Percentiles rank a stretch among this genome's conserved stretches.
Conservation (phyloP, 306 rosid species). For the Trifolium dubium region DNA sequence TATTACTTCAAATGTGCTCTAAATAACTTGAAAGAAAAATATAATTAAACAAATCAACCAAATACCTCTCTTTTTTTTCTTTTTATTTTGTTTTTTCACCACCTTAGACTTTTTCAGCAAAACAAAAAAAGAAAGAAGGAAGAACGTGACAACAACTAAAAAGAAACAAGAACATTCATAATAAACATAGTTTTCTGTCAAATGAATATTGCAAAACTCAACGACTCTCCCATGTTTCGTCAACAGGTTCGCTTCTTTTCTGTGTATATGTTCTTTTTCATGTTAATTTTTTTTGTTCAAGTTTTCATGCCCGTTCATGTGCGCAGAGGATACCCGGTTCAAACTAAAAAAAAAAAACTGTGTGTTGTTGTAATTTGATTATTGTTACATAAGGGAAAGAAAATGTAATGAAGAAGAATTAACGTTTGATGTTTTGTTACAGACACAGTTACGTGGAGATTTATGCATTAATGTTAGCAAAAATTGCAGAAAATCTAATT, state of each 20-base stretch:
- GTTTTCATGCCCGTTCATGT: no score
- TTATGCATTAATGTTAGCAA: neutral
- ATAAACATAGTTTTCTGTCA: neutral
- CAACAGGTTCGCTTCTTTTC: conserved; percentile 54
- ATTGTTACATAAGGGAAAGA: neutral
- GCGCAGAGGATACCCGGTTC: no score
- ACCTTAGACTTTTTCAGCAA: conserved; percentile 31
- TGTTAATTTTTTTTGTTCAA: neutral
- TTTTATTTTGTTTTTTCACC: neutral
- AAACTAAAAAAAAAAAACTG: neutral
- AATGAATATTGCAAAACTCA: conserved; percentile 54
- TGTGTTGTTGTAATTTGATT: neutral
- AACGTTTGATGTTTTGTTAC: neutral
- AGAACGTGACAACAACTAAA: neutral
- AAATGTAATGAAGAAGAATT: neutral
- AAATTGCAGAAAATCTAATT: neutral
- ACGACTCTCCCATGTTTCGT: conserved; percentile 64
- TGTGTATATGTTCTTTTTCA: neutral
- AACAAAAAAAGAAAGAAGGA: conserved; percentile 6
- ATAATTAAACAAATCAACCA: conserved; percentile 15
- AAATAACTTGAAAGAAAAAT: conserved; percentile 26
- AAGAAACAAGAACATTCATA: neutral
- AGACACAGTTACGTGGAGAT: no score
- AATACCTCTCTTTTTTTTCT: neutral
- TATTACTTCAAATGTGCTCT: conserved; percentile 51